phyloP scores from a whole-genome alignment of 1,284 basidiomycete species.

The Irpex sp. region DNA sequence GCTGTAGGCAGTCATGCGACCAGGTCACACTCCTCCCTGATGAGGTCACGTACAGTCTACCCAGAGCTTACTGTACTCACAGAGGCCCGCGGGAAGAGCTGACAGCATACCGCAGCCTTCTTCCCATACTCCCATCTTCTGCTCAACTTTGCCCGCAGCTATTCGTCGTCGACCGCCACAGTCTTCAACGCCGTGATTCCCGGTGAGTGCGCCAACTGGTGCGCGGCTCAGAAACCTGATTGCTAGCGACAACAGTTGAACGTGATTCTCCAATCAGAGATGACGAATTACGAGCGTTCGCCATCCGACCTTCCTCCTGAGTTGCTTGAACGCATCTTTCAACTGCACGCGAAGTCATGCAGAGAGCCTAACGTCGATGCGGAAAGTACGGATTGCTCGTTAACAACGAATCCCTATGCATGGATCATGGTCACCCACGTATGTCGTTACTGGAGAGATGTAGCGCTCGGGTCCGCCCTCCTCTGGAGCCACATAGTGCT shows the following conservation, averaged over 20 bases:
- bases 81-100: neutral
- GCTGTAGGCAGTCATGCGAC: conserved; percentile 2
- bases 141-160: neutral
- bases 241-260: neutral
- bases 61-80: neutral
- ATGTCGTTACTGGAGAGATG: conserved; percentile 11
- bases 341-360: conserved; percentile 2
- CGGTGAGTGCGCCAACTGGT: neutral
- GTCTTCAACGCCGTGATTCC: neutral
- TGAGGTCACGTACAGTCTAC: neutral
- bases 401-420: conserved; percentile 3
- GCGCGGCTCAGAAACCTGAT: neutral
- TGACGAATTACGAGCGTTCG: neutral
- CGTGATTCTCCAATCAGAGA: neutral
- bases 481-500: conserved; percentile 13
- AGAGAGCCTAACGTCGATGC: neutral
- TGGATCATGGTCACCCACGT: conserved; percentile 12
- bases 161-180: neutral
- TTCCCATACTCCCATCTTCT: conserved; percentile 1
- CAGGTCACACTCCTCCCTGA: conserved; percentile 6
- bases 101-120: neutral
- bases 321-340: conserved; percentile 11
- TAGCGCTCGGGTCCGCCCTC: conserved; percentile 9
- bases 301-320: conserved; percentile 7
- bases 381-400: neutral